phyloP scores from a whole-genome alignment of 2,329 filamentous ascomycete genomes.

The Colletotrichum sp. region DNA sequence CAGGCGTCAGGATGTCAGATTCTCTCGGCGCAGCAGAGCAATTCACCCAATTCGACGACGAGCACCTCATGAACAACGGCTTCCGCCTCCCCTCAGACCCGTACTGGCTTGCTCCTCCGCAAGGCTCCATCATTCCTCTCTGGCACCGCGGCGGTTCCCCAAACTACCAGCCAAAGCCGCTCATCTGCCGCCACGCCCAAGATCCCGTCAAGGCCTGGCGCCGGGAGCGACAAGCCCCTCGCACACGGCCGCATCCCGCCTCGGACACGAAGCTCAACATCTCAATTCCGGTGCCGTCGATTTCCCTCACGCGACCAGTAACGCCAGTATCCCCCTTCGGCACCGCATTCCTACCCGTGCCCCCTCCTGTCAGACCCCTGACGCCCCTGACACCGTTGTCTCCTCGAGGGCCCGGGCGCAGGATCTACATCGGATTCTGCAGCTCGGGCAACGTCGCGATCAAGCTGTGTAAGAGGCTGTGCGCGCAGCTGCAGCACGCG shows the following conservation, averaged over 20 bases:
- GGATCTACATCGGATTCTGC: conserved; percentile 18
- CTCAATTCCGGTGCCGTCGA: conserved; percentile 11
- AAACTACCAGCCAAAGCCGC: conserved; percentile 17
- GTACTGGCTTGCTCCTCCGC: conserved; percentile 13
- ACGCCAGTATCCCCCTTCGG: conserved; percentile 16
- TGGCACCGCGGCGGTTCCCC: conserved; percentile 18
- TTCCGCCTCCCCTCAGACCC: conserved; percentile 19
- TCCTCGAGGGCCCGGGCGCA: conserved; percentile 6
- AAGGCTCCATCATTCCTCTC: conserved; percentile 17
- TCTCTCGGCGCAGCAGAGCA: conserved; percentile 18
- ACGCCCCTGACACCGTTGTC: conserved; percentile 14
- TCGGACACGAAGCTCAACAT: conserved; percentile 11
- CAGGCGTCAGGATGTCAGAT: conserved; percentile 17
- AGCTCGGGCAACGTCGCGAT: conserved; percentile 19
- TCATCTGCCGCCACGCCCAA: conserved; percentile 14
- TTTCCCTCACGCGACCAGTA: conserved; percentile 9
- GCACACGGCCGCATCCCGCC: neutral
- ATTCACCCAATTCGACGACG: conserved; percentile 17
- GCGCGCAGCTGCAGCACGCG: conserved; percentile 19
- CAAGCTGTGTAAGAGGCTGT: conserved; percentile 19
- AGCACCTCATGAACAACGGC: conserved; percentile 20
- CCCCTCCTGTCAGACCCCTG: neutral
- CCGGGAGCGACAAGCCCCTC: neutral
- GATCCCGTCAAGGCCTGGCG: conserved; percentile 19
- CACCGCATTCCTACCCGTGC: conserved; percentile 6